Base-by-base conservation (phyloP, 2,329 filamentous ascomycete genomes). In the Fusarium robinianum region DNA sequence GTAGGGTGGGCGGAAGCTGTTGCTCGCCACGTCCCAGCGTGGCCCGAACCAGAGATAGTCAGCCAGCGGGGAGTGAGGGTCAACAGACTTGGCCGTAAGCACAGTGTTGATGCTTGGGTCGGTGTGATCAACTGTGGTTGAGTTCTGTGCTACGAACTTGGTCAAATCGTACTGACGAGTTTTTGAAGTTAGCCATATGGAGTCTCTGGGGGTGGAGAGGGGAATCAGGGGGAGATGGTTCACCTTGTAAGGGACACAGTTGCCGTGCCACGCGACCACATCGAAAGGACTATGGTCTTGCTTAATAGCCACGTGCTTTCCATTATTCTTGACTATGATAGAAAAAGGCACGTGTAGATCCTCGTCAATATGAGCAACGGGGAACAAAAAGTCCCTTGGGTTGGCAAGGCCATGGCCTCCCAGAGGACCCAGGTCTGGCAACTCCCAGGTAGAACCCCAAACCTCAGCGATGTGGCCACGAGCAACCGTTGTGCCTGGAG, bases 281-380 rank as follows among this genome's bases (percentile, higher is more conserved):
- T 51, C 46, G 5, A 50, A 51, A 0, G 48, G 48, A 6, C 35
- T 50, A 6, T 51, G 48, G 2, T 51, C 48, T 12, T 51, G 46
- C 8, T 26, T 22, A 7, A 51, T 46, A 4, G 4, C 35, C 10
- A 50, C 35, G 7, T 50, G 41, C 10, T 46, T 51, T 3, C 48
- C 48, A 7, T 41, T 51, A 6, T 46, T 38, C 6, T 51, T 51
- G 2, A 24, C 35, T 0, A 51, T 23, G 6, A 51, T 37, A 0
- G 25, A 23, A 17, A 37, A 51, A 18, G 10, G 25, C 0, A 12
- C 23, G n/a, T 46, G 46, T 1, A 51, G 6, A 1, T 51, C 30
- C 2, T 40, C 31, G 1, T 51, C 48, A 2, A 51, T 50, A 5
- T 46, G 26, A 0, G 48, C 48, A 5, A 36, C 21, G 3, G 46